phyloP scores from a whole-genome alignment of 306 rosid species.

The Cercis canadensis region DNA sequence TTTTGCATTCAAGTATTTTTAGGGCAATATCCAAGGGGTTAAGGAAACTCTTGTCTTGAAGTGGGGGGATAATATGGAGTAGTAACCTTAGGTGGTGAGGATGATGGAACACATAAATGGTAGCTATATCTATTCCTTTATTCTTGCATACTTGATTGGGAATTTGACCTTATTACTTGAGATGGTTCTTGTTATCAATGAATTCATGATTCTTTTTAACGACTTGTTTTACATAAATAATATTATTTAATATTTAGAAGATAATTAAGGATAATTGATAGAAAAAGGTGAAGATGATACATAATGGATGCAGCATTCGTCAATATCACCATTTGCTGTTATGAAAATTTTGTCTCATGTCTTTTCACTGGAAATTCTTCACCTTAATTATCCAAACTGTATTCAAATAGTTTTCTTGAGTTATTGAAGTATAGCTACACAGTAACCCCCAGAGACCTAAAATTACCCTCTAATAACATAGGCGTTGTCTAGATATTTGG shows the following conservation, averaged over 20 bases:
- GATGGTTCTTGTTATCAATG: constrained; percentile 31
- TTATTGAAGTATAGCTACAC: no score
- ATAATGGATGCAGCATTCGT: not conserved
- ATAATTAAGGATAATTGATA: not conserved
- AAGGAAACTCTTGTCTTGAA: constrained; percentile 7
- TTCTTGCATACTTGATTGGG: constrained; percentile 42
- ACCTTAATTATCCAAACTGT: not conserved
- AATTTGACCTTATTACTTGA: constrained; percentile 38
- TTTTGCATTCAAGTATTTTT: not conserved
- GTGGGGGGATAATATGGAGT: constrained; percentile 2
- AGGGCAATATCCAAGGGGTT: constrained; percentile 14
- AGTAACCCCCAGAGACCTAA: not conserved
- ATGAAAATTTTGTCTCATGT: not conserved
- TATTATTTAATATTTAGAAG: no score
- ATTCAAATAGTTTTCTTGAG: not conserved
- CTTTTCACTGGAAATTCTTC: not conserved
- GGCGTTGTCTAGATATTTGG: constrained; percentile 22
- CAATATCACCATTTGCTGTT: not conserved
- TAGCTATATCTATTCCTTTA: constrained; percentile 19
- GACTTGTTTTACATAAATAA: not conserved
- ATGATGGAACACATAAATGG: constrained; percentile 28
- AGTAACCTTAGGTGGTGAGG: constrained; percentile 22
- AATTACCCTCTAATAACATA: not conserved
- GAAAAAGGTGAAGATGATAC: constrained; percentile 1
- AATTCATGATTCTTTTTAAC: constrained; percentile 33